Base-by-base conservation (phyloP, 805 yeast genomes). In the Blastobotrys peoriensis region DNA sequence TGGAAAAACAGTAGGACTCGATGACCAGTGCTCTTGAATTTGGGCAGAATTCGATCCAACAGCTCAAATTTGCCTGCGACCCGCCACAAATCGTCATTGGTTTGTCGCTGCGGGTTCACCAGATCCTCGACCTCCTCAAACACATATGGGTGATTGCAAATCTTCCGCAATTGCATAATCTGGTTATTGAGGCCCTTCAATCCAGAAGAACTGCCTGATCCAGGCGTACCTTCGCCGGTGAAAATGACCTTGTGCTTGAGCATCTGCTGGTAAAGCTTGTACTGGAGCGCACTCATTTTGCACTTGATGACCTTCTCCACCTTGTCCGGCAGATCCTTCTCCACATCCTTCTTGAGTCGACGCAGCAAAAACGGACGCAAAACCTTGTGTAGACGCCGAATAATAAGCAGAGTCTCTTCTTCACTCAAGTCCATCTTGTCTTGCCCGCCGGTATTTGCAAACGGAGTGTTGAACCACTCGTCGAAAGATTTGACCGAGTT, bases 381-480 rank as follows among this genome's bases (percentile, higher is more conserved):
- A 20, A 91, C 98, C 62, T 91, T 93, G 66, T 91, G 98, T 61
- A 91, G 75, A 77, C 98, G 86, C 64, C 98, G 75, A 56, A 91
- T 91, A 50, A 91, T 86, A 70, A 91, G 78, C 54, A 91, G 70
- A 3, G 95, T 85, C 64, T 93, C 98, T 80, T 91, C 98, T 75
- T 91, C 98, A 4, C 93, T 83, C 43, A 91, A 70, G 57, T 85
- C 98, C 53, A 91, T 83, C 65, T 86, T 88, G 57, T 93, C 98
- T 62, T 86, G 95, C 27, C 89, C 83, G 46, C 98, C 98, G n/a
- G 96, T 83, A 59, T 85, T 91, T 0, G 96, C 95, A 65, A 91
- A 91, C 2, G 98, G 98, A 0, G 98, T 91, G 61, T 91, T 91
- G 64, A 91, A 91, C 98, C 98, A 91, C 59, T 91, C 98, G 64